These are phyloP conservation scores for Trichoderma erinaceum DNA, from an alignment of 495 filamentous ascomycete genomes.

Conservation along the genomic window DNA sequence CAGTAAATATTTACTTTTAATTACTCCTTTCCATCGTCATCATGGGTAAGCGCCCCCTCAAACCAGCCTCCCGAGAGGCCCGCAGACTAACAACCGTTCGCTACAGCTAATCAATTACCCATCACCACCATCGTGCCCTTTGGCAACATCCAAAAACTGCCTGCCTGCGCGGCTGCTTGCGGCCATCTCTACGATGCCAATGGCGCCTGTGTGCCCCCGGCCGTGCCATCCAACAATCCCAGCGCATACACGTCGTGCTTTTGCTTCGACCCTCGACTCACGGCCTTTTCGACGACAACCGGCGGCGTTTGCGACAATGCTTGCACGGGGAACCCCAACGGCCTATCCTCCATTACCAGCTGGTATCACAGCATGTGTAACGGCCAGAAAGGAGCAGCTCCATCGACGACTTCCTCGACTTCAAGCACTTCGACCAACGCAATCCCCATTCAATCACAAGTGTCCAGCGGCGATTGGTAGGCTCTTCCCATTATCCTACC, in stretches of 20 bases:
- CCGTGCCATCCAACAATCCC: slow-evolving; percentile 24
- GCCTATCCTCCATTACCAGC: slow-evolving; percentile 36
- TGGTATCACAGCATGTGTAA: slow-evolving; percentile 47
- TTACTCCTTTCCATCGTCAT: background rate
- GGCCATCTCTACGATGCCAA: slow-evolving; percentile 49
- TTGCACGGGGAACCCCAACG: slow-evolving; percentile 30
- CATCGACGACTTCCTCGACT: background rate
- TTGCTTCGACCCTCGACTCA: slow-evolving; percentile 37
- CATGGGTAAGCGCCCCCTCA: slow-evolving; percentile 1
- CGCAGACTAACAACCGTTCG: slow-evolving; percentile 18
- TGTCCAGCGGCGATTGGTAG: slow-evolving; percentile 25
- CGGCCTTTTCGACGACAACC: slow-evolving; percentile 36
- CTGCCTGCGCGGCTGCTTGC: slow-evolving; percentile 41
- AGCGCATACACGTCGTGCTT: slow-evolving; percentile 39
- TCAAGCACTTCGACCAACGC: background rate
- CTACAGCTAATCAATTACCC: slow-evolving; percentile 20
- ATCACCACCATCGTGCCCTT: slow-evolving; percentile 42
- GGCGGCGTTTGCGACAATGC: slow-evolving; percentile 35
- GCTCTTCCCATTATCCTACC: background rate
- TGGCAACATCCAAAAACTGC: slow-evolving; percentile 26
- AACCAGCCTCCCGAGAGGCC: background rate
- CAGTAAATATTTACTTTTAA: background rate
- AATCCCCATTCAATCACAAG: background rate
- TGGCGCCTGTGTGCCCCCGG: slow-evolving; percentile 46
- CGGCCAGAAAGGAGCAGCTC: slow-evolving; percentile 17